phyloP scores from a whole-genome alignment of 2,329 filamentous ascomycete species.

The Microdochium trichocladiopsis region DNA sequence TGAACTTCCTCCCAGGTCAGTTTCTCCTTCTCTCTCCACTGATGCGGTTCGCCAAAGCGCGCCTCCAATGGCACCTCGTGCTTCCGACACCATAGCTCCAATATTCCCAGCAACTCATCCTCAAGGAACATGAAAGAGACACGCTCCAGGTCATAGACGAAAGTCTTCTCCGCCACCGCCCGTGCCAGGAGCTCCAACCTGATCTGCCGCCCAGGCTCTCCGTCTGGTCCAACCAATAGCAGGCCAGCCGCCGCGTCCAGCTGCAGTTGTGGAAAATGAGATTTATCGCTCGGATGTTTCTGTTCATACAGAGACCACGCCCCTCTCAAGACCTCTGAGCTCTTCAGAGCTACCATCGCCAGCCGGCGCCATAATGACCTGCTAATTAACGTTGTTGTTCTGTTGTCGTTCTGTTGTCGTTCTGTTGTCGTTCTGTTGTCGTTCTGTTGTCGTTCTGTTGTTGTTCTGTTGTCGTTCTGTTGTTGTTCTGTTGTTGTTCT shows the following conservation, averaged over 20 bases:
- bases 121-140: not conserved
- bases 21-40: not conserved
- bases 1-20: not conserved
- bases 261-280: not conserved
- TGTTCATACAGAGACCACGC: not conserved
- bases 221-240: not conserved
- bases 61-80: not conserved
- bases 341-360: not conserved
- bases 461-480: too few relatives aligned
- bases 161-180: not conserved
- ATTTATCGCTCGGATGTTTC: not conserved
- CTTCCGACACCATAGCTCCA: not conserved
- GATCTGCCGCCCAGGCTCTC: not conserved
- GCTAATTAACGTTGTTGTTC: not conserved
- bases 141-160: not conserved
- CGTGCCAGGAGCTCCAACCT: not conserved
- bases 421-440: too few relatives aligned
- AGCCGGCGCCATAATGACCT: not conserved
- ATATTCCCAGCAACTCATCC: not conserved
- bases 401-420: not conserved
- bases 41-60: not conserved
- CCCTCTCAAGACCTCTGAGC: not conserved
- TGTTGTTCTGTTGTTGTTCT: too few relatives aligned
- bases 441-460: too few relatives aligned
- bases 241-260: not conserved